Evolutionary conservation across 352 stramenopile genomes (phyloP).

Genomic region (Globisporangium parvum): DNA sequence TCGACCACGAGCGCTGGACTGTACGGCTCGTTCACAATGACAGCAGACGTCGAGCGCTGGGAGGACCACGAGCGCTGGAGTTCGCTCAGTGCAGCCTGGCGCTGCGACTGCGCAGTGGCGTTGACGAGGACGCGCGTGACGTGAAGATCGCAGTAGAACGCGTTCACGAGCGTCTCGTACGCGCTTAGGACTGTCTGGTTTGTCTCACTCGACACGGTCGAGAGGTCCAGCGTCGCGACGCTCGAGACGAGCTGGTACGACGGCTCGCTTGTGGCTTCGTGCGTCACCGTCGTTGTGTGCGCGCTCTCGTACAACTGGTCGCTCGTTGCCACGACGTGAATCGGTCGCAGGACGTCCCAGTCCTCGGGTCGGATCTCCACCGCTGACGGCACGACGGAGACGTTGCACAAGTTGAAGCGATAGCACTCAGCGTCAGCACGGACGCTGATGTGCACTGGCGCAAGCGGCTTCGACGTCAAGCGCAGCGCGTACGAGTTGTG

Average conservation of each 20-base stretch:
- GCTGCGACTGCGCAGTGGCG: not conserved
- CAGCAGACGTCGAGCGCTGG: slow-evolving; percentile 18
- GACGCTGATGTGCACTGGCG: slow-evolving; percentile 40
- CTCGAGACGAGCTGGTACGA: slow-evolving; percentile 27
- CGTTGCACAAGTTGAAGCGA: slow-evolving; percentile 69
- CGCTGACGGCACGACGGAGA: slow-evolving; percentile 30
- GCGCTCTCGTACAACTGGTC: slow-evolving; percentile 57
- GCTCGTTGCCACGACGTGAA: slow-evolving; percentile 46
- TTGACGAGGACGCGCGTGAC: slow-evolving; percentile 13
- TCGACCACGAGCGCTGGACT: slow-evolving; percentile 14
- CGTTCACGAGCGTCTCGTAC: slow-evolving; percentile 12
- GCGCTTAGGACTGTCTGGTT: slow-evolving; percentile 7
- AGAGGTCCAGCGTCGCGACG: slow-evolving; percentile 16
- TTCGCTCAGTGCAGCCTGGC: slow-evolving; percentile 17
- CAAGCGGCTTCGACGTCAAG: slow-evolving; percentile 36
- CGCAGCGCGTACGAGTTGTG: slow-evolving; percentile 56
- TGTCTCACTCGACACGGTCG: not conserved
- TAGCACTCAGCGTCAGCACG: slow-evolving; percentile 55
- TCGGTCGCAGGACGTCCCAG: slow-evolving; percentile 27
- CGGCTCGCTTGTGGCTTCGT: slow-evolving; percentile 21
- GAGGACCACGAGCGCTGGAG: slow-evolving; percentile 34
- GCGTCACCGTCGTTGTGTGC: slow-evolving; percentile 25
- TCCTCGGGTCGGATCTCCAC: slow-evolving; percentile 38
- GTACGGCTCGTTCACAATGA: slow-evolving; percentile 26
- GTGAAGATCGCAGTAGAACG: slow-evolving; percentile 26